Percentiles rank a stretch among this genome's conserved stretches.
Conservation (phyloP, 192 early-diverging fungal species). For the Funneliformis mosseae region DNA sequence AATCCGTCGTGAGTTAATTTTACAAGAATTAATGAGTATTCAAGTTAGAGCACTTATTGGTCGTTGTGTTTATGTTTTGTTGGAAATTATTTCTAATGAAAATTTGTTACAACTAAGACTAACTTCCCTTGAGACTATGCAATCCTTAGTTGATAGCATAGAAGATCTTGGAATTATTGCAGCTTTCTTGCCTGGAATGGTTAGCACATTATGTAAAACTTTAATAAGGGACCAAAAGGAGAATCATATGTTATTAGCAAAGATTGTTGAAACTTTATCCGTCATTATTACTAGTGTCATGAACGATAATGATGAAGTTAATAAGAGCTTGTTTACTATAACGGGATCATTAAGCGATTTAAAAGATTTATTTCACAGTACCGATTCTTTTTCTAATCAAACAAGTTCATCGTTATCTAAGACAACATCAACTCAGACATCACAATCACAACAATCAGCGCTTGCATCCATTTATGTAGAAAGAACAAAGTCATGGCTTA, state of each 20-base stretch:
- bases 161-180: slow-evolving; percentile 33
- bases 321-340: slow-evolving; percentile 9
- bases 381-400: neutral
- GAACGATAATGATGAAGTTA: slow-evolving; percentile 38
- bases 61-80: slow-evolving; percentile 27
- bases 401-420: neutral
- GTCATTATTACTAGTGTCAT: slow-evolving; percentile 38
- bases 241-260: slow-evolving; percentile 40
- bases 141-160: slow-evolving; percentile 38
- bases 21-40: slow-evolving; percentile 14
- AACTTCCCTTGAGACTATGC: slow-evolving; percentile 37
- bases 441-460: neutral
- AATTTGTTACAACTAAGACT: slow-evolving; percentile 39
- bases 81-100: slow-evolving; percentile 29
- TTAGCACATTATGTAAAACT: slow-evolving; percentile 37
- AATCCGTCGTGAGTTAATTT: neutral
- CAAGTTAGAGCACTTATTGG: slow-evolving; percentile 27
- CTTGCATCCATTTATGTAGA: neutral
- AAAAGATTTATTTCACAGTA: slow-evolving; percentile 16
- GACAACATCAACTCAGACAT: neutral
- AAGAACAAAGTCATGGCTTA: slow-evolving; percentile 39
- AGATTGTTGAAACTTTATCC: slow-evolving; percentile 35
- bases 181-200: slow-evolving; percentile 40
- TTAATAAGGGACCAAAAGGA: slow-evolving; percentile 43
- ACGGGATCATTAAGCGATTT: slow-evolving; percentile 19